A percentile compares a stretch with the other conserved stretches of the same genome.
phyloP scores from a whole-genome alignment of 1,139 yeast genomes.

The Hansenula lynferdii region DNA sequence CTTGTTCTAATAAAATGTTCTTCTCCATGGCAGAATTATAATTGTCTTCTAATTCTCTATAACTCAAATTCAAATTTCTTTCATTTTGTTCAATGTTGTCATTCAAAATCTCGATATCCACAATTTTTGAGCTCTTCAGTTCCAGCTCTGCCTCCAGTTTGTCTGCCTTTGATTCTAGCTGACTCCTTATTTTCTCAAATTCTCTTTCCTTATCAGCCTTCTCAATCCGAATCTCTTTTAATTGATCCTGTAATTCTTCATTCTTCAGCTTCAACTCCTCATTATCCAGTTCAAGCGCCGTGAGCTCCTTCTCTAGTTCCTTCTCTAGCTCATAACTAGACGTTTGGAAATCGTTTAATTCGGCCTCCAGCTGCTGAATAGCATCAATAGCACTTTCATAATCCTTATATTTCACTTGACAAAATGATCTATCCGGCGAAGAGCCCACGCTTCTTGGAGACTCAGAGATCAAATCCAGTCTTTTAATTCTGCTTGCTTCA shows the following conservation, averaged over 20 bases:
- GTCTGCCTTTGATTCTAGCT: constrained; percentile 11
- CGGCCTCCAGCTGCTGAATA: constrained; percentile 22
- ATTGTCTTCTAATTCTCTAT: constrained; percentile 19
- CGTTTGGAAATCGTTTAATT: constrained; percentile 23
- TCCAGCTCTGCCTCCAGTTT: constrained; percentile 17
- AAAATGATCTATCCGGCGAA: constrained; percentile 12
- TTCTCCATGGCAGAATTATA: constrained; percentile 19
- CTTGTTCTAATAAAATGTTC: constrained; percentile 21
- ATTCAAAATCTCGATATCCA: constrained; percentile 25
- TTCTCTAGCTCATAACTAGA: constrained; percentile 26
- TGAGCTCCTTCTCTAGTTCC: constrained; percentile 25
- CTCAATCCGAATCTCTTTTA: constrained; percentile 12
- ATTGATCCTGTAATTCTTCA: constrained; percentile 11
- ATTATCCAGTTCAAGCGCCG: constrained; percentile 20
- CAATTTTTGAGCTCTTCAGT: constrained; percentile 17
- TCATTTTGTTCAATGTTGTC: constrained; percentile 26
- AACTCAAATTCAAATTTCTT: constrained; percentile 17
- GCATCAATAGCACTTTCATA: constrained; percentile 24
- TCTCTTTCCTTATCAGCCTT: constrained; percentile 11
- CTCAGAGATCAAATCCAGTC: constrained; percentile 12
- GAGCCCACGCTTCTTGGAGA: not conserved
- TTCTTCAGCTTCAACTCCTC: constrained; percentile 13
- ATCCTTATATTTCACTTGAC: constrained; percentile 21
- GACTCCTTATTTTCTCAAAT: constrained; percentile 7
- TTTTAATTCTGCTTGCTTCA: not conserved